A percentile compares a stretch with the other conserved stretches of the same genome.
Evolutionary conservation across 371 early-diverging fungal genomes (phyloP).

Genomic region (Lichtheimia ramosa): DNA sequence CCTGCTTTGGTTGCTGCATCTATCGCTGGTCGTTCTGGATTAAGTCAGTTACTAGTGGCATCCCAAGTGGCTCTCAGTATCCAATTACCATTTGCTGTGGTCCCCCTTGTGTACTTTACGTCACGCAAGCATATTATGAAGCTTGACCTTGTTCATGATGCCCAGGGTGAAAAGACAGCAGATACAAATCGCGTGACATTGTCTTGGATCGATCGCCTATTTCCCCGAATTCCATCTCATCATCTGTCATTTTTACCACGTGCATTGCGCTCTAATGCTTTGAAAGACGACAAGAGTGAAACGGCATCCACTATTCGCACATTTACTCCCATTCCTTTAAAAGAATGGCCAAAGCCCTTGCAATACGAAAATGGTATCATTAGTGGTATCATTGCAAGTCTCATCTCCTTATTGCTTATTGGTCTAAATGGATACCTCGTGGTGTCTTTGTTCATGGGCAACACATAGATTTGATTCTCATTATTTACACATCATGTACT

Average conservation of each 20-base stretch:
- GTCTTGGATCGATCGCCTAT: slow-evolving; percentile 8
- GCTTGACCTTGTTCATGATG: slow-evolving; percentile 30
- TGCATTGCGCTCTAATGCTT: not conserved
- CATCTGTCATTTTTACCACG: too few species aligned
- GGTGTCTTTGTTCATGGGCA: slow-evolving; percentile 14
- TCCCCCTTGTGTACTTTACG: slow-evolving; percentile 76
- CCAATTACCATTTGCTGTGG: slow-evolving; percentile 81
- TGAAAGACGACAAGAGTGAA: not conserved
- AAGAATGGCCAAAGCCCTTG: slow-evolving; percentile 26
- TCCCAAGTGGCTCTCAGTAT: slow-evolving; percentile 79
- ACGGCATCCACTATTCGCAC: slow-evolving; percentile 4
- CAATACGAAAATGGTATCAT: slow-evolving; percentile 31
- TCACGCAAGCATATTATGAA: slow-evolving; percentile 55
- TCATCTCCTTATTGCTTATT: slow-evolving; percentile 52
- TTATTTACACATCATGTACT: not conserved
- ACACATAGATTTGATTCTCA: not conserved
- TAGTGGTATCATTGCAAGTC: slow-evolving; percentile 39
- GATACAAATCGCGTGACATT: slow-evolving; percentile 8
- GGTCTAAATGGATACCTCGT: slow-evolving; percentile 62
- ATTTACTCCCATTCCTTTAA: slow-evolving; percentile 5
- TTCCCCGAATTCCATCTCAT: slow-evolving; percentile 6
- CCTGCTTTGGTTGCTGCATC: slow-evolving; percentile 77
- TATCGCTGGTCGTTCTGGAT: slow-evolving; percentile 62
- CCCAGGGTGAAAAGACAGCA: slow-evolving; percentile 1
- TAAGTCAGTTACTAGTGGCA: slow-evolving; percentile 66